phyloP scores from a whole-genome alignment of 2,329 filamentous ascomycete species.

The Mollisia scopiformis region DNA sequence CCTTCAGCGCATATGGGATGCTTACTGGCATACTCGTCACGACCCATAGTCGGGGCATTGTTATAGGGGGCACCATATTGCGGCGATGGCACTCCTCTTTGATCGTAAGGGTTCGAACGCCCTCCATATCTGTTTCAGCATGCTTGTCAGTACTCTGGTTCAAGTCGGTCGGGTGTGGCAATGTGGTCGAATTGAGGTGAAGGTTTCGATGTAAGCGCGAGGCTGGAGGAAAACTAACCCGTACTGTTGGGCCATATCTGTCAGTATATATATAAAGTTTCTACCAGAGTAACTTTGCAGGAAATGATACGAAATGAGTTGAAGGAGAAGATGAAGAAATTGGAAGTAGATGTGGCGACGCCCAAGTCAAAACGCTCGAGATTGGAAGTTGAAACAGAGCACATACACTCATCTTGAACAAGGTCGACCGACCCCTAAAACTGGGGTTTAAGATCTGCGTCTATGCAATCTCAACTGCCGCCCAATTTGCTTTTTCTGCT shows the following conservation, averaged over 20 bases:
- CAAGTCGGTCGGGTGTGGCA: background rate
- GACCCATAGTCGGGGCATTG: conserved; percentile 43
- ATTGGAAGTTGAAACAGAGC: conserved; percentile 27
- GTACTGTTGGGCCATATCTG: conserved; percentile 35
- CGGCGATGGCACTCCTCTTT: conserved; percentile 42
- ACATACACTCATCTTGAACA: conserved; percentile 35
- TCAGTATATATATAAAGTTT: conserved; percentile 30
- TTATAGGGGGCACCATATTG: conserved; percentile 34
- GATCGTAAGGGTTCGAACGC: conserved; percentile 60
- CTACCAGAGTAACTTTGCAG: conserved; percentile 27
- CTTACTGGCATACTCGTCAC: conserved; percentile 43
- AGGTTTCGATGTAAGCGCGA: background rate
- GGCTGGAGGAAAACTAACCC: conserved; percentile 30
- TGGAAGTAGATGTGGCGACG: background rate
- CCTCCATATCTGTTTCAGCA: conserved; percentile 52
- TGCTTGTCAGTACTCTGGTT: conserved; percentile 15
- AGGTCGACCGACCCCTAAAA: conserved; percentile 21
- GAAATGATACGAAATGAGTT: conserved; percentile 1
- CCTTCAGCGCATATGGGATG: conserved; percentile 5
- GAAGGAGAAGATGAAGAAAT: conserved; percentile 8
- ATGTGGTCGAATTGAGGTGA: background rate
- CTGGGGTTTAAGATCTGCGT: conserved; percentile 11
- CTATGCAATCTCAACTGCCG: conserved; percentile 15
- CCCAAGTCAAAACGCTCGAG: conserved; percentile 23
- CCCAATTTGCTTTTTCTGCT: conserved; percentile 1